Evolutionary conservation across 768 basidiomycete genomes (phyloP), one percentile per base, ranked within the genome.

Genomic region (Clitopilus passeckerianus): DNA sequence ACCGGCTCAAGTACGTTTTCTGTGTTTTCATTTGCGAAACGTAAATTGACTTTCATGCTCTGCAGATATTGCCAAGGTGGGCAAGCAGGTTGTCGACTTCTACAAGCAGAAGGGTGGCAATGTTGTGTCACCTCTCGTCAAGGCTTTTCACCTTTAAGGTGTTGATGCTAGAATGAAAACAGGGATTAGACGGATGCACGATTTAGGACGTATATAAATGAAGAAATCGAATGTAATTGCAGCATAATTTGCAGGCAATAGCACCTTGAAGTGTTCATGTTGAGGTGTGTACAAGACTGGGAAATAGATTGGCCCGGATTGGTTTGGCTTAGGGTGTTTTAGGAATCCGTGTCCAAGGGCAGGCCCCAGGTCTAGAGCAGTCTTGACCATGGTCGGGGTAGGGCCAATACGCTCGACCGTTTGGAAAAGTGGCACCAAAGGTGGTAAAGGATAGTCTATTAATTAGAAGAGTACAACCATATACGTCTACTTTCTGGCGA

Each of bases 61-160:
- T 66, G 8, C 60, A 87, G 89, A 90, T 71, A 89, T 97, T 67
- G 90, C 93, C 46, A 72, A 71, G 50, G 82, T 93, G 22, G 86
- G 90, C 64, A 88, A 93, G 83, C 93, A 94, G 82, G 86, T 94
- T 54, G 83, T 92, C 60, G 80, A 79, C 56, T 93, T 91, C 80
- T 96, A 95, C 82, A 90, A 87, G 82, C 78, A 87, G 74, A 82
- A 81, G 74, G 86, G 86, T n/a, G 77, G 79, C 57, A 75, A 81
- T 54, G 80, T 91, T 44, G 73, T 85, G n/a, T 92, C 91, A 52
- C 91, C 91, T 24, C 76, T 93, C 34, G 72, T 85, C 61, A 91
- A 86, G 76, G 91, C 91, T n/a, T 69, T 93, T 67, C 78, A 75
- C 57, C 62, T 68, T 57, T 73, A 30, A 69, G 43, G 58, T 61